These are phyloP conservation scores for Candida lessepsii DNA, from an alignment of 805 yeast species.

Conservation along the genomic window DNA sequence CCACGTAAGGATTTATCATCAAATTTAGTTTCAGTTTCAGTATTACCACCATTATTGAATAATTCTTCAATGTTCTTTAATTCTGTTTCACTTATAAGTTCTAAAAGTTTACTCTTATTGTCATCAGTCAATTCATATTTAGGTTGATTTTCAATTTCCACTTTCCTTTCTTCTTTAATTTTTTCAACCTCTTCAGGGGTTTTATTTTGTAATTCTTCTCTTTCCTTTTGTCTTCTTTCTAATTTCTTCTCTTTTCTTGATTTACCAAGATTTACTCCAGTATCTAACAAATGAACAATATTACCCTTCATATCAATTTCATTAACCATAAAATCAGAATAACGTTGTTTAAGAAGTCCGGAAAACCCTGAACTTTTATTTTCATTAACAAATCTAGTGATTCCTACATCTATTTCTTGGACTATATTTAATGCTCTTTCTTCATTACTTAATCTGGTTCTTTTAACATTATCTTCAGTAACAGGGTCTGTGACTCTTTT, in stretches of 20 bases:
- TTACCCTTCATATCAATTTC: conserved; percentile 70
- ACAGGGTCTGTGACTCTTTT: conserved; percentile 30
- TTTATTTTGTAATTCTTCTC: conserved; percentile 29
- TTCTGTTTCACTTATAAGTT: conserved; percentile 59
- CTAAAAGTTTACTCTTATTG: conserved; percentile 47
- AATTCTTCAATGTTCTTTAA: conserved; percentile 55
- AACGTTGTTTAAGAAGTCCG: conserved; percentile 83
- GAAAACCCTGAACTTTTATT: conserved; percentile 55
- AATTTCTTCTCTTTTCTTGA: conserved; percentile 48
- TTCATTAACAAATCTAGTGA: conserved; percentile 62
- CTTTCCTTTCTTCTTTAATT: conserved; percentile 18
- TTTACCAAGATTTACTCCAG: conserved; percentile 55
- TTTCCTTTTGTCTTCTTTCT: conserved; percentile 42
- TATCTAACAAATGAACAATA: conserved; percentile 73
- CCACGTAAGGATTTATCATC: conserved; percentile 75
- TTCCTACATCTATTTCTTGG: conserved; percentile 71
- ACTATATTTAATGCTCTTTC: conserved; percentile 9
- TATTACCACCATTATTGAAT: conserved; percentile 51
- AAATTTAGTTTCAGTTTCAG: conserved; percentile 57
- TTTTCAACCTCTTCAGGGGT: conserved; percentile 33
- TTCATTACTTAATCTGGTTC: conserved; percentile 7
- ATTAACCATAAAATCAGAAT: conserved; percentile 90
- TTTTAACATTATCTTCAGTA: background rate
- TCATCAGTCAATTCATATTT: conserved; percentile 47
- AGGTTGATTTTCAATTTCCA: conserved; percentile 23